These are phyloP conservation scores for Hymenoscyphus scutula DNA, from an alignment of 2,329 filamentous ascomycete species.

Conservation along the genomic window DNA sequence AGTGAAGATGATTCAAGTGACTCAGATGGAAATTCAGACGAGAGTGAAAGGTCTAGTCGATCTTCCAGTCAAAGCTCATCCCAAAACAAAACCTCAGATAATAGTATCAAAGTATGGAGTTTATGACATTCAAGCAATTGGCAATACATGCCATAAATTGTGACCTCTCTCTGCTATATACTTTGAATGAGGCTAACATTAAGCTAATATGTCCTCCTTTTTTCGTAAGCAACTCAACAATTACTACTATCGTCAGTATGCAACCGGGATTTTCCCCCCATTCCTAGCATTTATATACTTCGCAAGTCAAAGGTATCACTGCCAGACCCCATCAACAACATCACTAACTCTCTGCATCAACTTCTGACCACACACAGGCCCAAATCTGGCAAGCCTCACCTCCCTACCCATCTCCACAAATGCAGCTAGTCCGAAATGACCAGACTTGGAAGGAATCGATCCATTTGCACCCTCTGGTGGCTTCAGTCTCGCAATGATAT, in stretches of 20 bases:
- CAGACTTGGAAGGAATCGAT: constrained; percentile 20
- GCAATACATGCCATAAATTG: constrained; percentile 17
- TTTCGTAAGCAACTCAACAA: constrained; percentile 9
- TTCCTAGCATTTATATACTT: not conserved
- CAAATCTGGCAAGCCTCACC: constrained; percentile 51
- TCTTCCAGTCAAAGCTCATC: not conserved
- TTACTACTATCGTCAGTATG: not conserved
- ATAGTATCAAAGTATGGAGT: constrained; percentile 48
- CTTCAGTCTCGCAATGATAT: constrained; percentile 52
- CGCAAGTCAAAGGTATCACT: constrained; percentile 9
- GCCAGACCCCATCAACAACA: constrained; percentile 46
- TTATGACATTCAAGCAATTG: constrained; percentile 32
- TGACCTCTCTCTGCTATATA: constrained; percentile 17
- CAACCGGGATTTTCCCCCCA: not conserved
- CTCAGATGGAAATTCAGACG: constrained; percentile 9
- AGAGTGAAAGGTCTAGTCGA: constrained; percentile 3
- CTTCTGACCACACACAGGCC: constrained; percentile 48
- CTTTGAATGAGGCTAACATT: constrained; percentile 1
- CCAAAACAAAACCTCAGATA: constrained; percentile 36
- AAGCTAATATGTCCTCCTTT: constrained; percentile 13
- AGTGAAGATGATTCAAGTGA: constrained; percentile 18
- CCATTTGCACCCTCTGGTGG: constrained; percentile 29
- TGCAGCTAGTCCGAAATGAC: constrained; percentile 45
- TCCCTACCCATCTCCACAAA: constrained; percentile 56
- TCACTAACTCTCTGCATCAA: constrained; percentile 52